Conservation (phyloP, 2,329 filamentous ascomycete genomes). For the Monosporascus cannonballus region DNA sequence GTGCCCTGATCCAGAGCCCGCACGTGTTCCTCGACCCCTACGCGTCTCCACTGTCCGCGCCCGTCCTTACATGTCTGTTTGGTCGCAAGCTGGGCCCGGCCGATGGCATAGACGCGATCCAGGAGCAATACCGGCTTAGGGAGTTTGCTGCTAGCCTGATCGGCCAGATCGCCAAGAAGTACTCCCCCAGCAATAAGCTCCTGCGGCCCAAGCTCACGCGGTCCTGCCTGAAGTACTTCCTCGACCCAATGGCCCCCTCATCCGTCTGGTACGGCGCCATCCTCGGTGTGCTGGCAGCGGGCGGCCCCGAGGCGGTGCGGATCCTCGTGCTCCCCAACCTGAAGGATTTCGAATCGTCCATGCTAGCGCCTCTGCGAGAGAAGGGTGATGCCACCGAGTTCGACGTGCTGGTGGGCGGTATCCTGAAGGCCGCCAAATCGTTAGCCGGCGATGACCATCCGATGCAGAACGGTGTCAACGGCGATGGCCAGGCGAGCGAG, state of each 20-base stretch:
- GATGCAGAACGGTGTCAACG: constrained; percentile 35
- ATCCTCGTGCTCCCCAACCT: constrained; percentile 51
- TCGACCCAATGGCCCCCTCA: constrained; percentile 78
- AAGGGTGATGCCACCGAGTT: constrained; percentile 46
- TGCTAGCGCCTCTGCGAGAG: constrained; percentile 48
- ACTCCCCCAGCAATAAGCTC: constrained; percentile 71
- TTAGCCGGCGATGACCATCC: constrained; percentile 30
- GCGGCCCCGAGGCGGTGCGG: constrained; percentile 56
- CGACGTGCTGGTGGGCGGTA: constrained; percentile 50
- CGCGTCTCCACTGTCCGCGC: constrained; percentile 64
- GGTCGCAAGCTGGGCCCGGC: constrained; percentile 68
- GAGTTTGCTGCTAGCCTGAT: constrained; percentile 80
- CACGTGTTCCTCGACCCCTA: constrained; percentile 66
- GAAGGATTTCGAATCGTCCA: constrained; percentile 45
- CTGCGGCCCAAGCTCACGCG: constrained; percentile 83
- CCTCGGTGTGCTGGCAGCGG: constrained; percentile 70
- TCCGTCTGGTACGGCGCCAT: constrained; percentile 87
- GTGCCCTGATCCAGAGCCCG: constrained; percentile 77
- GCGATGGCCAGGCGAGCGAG: constrained; percentile 28
- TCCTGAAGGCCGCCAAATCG: constrained; percentile 46
- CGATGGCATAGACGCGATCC: constrained; percentile 44
- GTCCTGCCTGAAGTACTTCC: constrained; percentile 87
- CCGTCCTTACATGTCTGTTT: constrained; percentile 86
- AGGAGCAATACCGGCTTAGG: constrained; percentile 71
- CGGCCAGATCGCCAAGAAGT: constrained; percentile 72